These are phyloP conservation scores for Karstenula rhodostoma DNA, from an alignment of 2,329 filamentous ascomycete genomes.

Conservation along the genomic window DNA sequence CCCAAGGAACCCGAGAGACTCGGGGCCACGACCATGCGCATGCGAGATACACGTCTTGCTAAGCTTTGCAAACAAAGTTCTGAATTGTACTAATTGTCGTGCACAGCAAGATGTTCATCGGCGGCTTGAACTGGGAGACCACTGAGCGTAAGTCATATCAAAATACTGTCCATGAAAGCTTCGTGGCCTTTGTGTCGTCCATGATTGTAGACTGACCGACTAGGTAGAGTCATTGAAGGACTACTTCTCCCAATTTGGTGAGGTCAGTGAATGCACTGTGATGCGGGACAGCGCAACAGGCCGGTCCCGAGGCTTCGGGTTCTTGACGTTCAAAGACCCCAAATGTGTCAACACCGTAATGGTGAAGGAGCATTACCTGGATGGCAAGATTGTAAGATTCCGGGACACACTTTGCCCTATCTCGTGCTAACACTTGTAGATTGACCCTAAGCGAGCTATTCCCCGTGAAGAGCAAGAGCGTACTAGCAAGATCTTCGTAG, in stretches of 20 bases:
- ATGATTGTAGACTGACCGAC: constrained; percentile 11
- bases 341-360: constrained; percentile 99
- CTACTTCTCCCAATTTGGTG: constrained; percentile 97
- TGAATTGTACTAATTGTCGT: constrained; percentile 27
- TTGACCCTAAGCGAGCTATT: constrained; percentile 97
- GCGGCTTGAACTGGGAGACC: constrained; percentile 98
- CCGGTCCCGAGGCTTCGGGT: constrained; percentile 93
- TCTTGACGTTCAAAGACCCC: constrained; percentile 96
- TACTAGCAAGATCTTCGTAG: constrained; percentile 98
- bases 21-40: background rate
- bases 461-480: constrained; percentile 97
- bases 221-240: constrained; percentile 87
- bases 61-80: too few relatives aligned
- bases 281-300: constrained; percentile 97
- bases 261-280: constrained; percentile 98
- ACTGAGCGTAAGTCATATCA: constrained; percentile 77
- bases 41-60: constrained; percentile 5
- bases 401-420: background rate
- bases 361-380: constrained; percentile 98
- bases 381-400: constrained; percentile 93
- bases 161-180: background rate
- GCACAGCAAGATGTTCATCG: constrained; percentile 98
- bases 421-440: constrained; percentile 63
- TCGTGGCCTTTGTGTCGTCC: background rate
- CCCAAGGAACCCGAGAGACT: background rate